These are phyloP conservation scores for Pestalotiopsis sp. DNA, from an alignment of 2,329 filamentous ascomycete genomes.

Conservation along the genomic window DNA sequence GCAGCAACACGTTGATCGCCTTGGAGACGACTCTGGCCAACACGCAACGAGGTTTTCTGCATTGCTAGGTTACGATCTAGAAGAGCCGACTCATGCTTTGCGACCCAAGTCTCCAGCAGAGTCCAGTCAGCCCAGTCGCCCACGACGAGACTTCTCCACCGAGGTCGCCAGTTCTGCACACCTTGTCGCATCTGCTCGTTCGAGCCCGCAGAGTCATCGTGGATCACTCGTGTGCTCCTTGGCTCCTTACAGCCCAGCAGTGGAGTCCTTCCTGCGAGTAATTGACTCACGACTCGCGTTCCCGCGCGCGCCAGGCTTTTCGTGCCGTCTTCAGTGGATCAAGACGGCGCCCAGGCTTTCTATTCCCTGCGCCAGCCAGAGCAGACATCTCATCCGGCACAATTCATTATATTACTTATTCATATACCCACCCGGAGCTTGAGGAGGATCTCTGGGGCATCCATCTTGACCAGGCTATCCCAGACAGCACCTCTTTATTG, in stretches of 20 bases:
- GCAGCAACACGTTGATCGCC: background rate
- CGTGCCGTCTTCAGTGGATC: background rate
- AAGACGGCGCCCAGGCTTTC: background rate
- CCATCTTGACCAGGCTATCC: background rate
- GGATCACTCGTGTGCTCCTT: background rate
- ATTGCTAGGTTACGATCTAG: background rate
- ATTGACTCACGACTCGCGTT: conserved; percentile 4
- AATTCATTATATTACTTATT: background rate
- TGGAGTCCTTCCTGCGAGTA: conserved; percentile 3
- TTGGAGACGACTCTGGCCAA: background rate
- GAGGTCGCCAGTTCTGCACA: conserved; percentile 5
- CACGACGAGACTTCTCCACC: conserved; percentile 1
- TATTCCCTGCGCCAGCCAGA: background rate
- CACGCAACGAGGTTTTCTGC: background rate
- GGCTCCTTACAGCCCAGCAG: conserved; percentile 3
- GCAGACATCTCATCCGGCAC: background rate
- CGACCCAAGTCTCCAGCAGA: conserved; percentile 3
- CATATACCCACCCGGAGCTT: conserved; percentile 3
- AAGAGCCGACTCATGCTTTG: conserved; percentile 12
- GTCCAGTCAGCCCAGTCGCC: conserved; percentile 1
- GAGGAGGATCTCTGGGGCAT: background rate
- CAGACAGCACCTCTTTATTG: background rate
- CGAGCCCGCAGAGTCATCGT: background rate
- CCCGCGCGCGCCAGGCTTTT: background rate
- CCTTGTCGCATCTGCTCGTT: background rate